phyloP scores from a whole-genome alignment of 1,284 basidiomycete species.

The Ganoderma resinaceum region DNA sequence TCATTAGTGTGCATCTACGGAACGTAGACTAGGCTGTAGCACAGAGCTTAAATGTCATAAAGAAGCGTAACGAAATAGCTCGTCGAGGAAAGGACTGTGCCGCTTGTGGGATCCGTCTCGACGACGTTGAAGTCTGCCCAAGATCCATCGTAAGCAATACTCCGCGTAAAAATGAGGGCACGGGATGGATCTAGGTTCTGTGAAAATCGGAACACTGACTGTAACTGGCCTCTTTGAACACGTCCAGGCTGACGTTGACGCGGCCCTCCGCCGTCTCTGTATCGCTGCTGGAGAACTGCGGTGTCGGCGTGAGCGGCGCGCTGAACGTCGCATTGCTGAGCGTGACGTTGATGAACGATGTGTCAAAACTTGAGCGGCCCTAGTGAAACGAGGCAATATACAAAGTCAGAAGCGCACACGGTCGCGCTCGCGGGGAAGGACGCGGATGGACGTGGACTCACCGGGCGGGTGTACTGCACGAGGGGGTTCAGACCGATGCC shows the following conservation, averaged over 20 bases:
- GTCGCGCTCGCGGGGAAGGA: no score
- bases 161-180: not conserved
- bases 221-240: conserved; percentile 2
- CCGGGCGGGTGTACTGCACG: conserved; percentile 1
- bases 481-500: conserved; percentile 5
- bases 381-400: not conserved
- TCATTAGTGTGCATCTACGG: not conserved
- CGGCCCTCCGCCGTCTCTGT: conserved; percentile 6
- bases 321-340: conserved; percentile 7
- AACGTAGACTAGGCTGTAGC: not conserved
- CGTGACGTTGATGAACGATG: conserved; percentile 2
- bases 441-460: not conserved
- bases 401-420: not conserved
- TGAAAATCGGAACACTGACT: not conserved
- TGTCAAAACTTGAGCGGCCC: conserved; percentile 4
- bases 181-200: not conserved
- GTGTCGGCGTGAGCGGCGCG: conserved; percentile 7
- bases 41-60: not conserved
- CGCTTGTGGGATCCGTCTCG: not conserved
- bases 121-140: not conserved
- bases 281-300: not conserved
- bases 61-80: not conserved
- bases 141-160: not conserved
- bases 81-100: not conserved
- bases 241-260: conserved; percentile 1